Evolutionary conservation across 1,284 basidiomycete genomes (phyloP).

Genomic region (Neonothopanus nambi): DNA sequence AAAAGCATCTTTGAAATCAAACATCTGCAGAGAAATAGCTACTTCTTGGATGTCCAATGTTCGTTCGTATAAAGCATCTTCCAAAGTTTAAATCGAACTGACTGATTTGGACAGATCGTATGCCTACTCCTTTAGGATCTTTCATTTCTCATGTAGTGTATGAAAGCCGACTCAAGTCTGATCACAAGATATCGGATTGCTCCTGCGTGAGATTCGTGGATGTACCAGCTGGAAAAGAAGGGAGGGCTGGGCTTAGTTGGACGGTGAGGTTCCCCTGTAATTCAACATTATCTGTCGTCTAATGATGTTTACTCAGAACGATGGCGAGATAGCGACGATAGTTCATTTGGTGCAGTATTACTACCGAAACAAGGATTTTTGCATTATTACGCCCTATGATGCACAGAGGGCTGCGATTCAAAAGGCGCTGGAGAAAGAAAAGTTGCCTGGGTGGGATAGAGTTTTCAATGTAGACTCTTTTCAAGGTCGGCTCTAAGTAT

Average conservation of each 20-base stretch:
- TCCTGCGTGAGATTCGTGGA: conserved; percentile 46
- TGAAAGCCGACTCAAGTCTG: conserved; percentile 35
- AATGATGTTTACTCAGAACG: conserved; percentile 35
- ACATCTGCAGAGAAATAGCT: conserved; percentile 34
- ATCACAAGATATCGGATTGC: conserved; percentile 30
- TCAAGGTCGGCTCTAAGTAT: conserved; percentile 41
- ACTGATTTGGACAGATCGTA: conserved; percentile 37
- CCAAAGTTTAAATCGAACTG: not conserved
- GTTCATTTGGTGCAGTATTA: conserved; percentile 43
- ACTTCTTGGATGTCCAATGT: conserved; percentile 50
- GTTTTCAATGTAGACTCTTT: conserved; percentile 58
- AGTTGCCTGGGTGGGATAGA: conserved; percentile 37
- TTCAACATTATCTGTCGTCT: not conserved
- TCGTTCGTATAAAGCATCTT: conserved; percentile 15
- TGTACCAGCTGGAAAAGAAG: conserved; percentile 42
- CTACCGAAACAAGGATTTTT: conserved; percentile 36
- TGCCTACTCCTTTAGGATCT: conserved; percentile 46
- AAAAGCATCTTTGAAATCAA: conserved; percentile 48
- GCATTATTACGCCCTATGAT: conserved; percentile 59
- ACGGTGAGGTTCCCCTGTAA: conserved; percentile 32
- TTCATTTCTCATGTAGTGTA: conserved; percentile 52
- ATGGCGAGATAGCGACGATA: conserved; percentile 37
- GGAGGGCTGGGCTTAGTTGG: conserved; percentile 40
- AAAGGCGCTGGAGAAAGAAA: conserved; percentile 34
- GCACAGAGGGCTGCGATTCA: conserved; percentile 48